Conservation (phyloP, 257 asterid genomes). For the Galeopsis tetrahit region DNA sequence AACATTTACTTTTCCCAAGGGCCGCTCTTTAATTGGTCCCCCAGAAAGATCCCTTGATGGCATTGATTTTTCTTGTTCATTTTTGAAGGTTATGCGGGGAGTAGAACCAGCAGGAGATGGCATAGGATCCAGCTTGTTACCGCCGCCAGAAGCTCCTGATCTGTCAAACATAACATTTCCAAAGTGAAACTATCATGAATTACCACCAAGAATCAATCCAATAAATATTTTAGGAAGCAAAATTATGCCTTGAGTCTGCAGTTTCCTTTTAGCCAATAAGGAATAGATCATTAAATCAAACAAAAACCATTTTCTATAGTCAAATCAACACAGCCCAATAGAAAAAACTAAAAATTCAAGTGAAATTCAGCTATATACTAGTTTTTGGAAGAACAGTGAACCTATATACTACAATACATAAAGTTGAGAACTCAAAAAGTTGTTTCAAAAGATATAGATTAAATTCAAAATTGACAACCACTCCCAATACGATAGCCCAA, state of each 20-base stretch:
- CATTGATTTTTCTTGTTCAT: conserved; percentile 72
- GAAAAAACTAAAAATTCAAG: conserved; percentile 6
- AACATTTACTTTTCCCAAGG: conserved; percentile 67
- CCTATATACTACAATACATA: background rate
- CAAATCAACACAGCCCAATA: background rate
- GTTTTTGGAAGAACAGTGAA: background rate
- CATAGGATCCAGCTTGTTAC: conserved; percentile 64
- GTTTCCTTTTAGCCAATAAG: background rate
- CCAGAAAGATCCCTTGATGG: conserved; percentile 68
- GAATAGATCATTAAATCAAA: background rate
- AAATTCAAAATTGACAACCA: background rate
- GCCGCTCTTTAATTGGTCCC: conserved; percentile 73
- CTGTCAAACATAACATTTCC: conserved; percentile 48
- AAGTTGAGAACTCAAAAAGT: background rate
- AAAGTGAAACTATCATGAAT: conserved; percentile 17
- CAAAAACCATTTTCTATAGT: background rate
- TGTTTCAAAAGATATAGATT: conserved; percentile 7
- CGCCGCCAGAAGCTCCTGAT: conserved; percentile 61
- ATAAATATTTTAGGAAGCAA: conserved; percentile 1
- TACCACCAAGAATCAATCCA: conserved; percentile 28
- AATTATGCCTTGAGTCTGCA: conserved; percentile 13
- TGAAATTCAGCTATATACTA: background rate
- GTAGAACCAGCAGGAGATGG: conserved; percentile 67
- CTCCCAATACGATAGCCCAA: background rate
- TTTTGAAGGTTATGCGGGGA: conserved; percentile 67